Conservation (phyloP, 2,329 filamentous ascomycete genomes). For the Tolypocladium inflatum region DNA sequence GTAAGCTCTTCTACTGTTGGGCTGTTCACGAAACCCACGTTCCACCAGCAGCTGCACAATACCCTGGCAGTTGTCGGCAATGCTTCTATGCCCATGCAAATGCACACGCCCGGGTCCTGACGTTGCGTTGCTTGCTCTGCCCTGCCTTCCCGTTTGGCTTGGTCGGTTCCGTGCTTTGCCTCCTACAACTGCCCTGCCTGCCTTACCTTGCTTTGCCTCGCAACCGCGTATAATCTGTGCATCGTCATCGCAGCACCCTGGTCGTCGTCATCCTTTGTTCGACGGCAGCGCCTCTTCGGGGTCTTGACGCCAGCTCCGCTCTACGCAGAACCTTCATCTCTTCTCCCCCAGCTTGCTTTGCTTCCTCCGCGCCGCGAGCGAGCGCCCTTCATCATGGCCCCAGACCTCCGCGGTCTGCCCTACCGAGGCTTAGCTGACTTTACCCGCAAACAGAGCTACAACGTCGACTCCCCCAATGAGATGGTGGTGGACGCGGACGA, state of each 20-base stretch:
- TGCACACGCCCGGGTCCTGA: neutral
- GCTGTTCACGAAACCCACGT: neutral
- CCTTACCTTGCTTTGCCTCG: neutral
- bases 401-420: constrained; percentile 10
- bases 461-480: constrained; percentile 45
- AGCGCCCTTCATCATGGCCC: constrained; percentile 8
- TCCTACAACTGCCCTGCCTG: neutral
- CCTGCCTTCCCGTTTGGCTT: neutral
- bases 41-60: neutral
- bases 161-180: too few species aligned
- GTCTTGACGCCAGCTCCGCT: neutral
- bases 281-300: neutral
- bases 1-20: neutral
- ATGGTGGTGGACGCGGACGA: constrained; percentile 48
- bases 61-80: neutral
- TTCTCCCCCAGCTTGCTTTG: neutral
- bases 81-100: neutral
- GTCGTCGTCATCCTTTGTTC: neutral
- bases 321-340: neutral
- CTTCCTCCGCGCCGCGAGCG: neutral
- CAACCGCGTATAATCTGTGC: neutral
- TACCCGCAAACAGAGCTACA: constrained; percentile 33
- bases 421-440: constrained; percentile 16
- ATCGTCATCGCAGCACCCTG: neutral
- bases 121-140: neutral